Evolutionary conservation across 1,284 basidiomycete species (phyloP).

Genomic region (Lentinula novae-zelandiae): DNA sequence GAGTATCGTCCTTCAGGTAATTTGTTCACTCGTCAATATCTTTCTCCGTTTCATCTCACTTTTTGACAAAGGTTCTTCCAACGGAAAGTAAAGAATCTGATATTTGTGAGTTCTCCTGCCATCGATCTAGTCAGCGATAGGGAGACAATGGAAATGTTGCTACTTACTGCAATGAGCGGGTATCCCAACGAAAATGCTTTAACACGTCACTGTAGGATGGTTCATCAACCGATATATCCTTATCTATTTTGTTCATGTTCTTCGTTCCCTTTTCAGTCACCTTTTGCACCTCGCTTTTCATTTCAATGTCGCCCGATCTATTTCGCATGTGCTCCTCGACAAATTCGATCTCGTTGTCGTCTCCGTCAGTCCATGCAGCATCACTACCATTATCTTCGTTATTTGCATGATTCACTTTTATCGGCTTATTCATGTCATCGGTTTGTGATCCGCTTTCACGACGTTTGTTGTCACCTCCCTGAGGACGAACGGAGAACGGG

Average conservation of each 20-base stretch:
- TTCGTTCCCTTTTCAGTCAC: neutral
- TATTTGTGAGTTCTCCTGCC: conserved; percentile 51
- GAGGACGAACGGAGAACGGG: neutral
- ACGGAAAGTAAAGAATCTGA: conserved; percentile 70
- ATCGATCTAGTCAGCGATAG: conserved; percentile 18
- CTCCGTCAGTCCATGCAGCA: conserved; percentile 16
- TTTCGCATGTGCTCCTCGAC: conserved; percentile 26
- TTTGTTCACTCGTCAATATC: conserved; percentile 45
- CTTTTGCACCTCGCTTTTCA: neutral
- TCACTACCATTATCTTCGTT: conserved; percentile 27
- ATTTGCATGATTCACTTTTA: conserved; percentile 6
- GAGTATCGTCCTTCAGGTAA: neutral
- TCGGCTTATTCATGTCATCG: conserved; percentile 3
- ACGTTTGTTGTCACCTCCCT: neutral
- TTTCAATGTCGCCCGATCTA: neutral
- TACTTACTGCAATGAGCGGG: conserved; percentile 46
- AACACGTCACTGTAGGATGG: conserved; percentile 31
- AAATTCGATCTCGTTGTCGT: conserved; percentile 35
- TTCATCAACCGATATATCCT: neutral
- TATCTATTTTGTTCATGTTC: neutral
- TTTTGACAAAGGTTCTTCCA: conserved; percentile 52
- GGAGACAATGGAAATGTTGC: conserved; percentile 3
- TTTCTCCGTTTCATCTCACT: conserved; percentile 45
- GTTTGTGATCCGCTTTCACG: neutral
- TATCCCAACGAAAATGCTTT: conserved; percentile 46